Conservation (phyloP, 2,329 filamentous ascomycete species). For the Zasmidium citrigriseum region DNA sequence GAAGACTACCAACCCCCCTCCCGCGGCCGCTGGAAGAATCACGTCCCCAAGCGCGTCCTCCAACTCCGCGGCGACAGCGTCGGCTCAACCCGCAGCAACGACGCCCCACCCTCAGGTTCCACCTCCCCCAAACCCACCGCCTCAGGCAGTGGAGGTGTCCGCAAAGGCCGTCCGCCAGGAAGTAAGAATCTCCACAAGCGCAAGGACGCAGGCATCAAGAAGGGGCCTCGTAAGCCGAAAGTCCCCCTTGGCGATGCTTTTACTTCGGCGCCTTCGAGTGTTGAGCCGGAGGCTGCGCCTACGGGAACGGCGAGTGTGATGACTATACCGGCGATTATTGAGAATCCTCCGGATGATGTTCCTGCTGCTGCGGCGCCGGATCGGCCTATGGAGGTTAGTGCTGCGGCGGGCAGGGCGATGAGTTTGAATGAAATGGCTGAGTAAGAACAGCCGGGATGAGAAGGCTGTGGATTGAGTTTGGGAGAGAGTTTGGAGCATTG, state of each 20-base stretch:
- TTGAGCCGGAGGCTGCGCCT: neutral
- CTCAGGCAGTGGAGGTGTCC: conserved; percentile 12
- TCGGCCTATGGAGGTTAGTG: neutral
- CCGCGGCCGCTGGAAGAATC: conserved; percentile 31
- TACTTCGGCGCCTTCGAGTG: neutral
- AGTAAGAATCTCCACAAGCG: conserved; percentile 50
- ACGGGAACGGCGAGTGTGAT: neutral
- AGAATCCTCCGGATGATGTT: conserved; percentile 4
- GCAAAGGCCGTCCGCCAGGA: conserved; percentile 43
- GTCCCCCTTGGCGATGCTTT: neutral
- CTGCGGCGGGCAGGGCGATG: conserved; percentile 1
- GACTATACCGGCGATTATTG: conserved; percentile 4
- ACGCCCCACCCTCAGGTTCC: conserved; percentile 11
- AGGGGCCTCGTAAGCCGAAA: conserved; percentile 44
- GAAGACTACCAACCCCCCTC: conserved; percentile 26
- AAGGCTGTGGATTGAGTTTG: no score
- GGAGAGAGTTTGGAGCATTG: no score
- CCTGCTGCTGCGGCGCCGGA: conserved; percentile 4
- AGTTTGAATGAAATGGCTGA: neutral
- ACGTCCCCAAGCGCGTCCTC: conserved; percentile 45
- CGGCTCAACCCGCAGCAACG: conserved; percentile 17
- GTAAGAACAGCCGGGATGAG: no score
- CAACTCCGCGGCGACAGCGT: conserved; percentile 48
- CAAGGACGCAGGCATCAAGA: conserved; percentile 52
- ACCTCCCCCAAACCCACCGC: conserved; percentile 11